Evolutionary conservation across 352 stramenopile species (phyloP), one percentile per base, ranked within the genome.

Genomic region (Phytophthora pinifolia): DNA sequence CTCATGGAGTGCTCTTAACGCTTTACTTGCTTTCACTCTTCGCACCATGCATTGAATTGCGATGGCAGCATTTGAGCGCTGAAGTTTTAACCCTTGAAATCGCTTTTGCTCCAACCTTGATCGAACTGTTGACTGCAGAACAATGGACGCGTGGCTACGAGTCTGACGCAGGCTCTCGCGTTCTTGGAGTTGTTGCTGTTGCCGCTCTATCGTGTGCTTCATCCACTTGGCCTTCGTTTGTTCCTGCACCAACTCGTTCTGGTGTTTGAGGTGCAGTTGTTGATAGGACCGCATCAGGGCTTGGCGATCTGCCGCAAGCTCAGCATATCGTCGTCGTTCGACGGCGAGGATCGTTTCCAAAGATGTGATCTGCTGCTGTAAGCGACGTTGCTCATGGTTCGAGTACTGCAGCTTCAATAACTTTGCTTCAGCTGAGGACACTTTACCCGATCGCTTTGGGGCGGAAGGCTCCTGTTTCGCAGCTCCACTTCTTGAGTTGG

Each of bases 61-160:
- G 6, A 65, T 49, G 0, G 61, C 76, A 17, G 76, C 74, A 22
- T 67, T 69, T 10, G 29, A 20, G 2, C 80, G 74, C 22, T 72
- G 52, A 20, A 88, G 37, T 51, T 80, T 84, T 10, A 74, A 38
- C 0, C 74, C 76, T n/a, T 89, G 78, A 31, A 72, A 91, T 4
- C 67, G 69, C 27, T 80, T 84, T 14, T 83, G 74, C 52, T 91
- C 76, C 6, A 91, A 50, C 3, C 76, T 55, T 4, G 70, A 64
- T 1, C 78, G 69, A 13, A 88, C 54, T 41, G 64, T 82, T 13
- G 74, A 86, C 41, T 91, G 80, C 13, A 91, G 48, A 0, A 86
- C 59, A 18, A 86, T 80, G 0, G 80, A 91, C 0, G 80, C 80
- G 17, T 71, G 54, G 12, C 77, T 51, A 1, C 75, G 68, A n/a